Conservation (phyloP, 2,329 filamentous ascomycete species). For the Chalaropsis thielavioides region DNA sequence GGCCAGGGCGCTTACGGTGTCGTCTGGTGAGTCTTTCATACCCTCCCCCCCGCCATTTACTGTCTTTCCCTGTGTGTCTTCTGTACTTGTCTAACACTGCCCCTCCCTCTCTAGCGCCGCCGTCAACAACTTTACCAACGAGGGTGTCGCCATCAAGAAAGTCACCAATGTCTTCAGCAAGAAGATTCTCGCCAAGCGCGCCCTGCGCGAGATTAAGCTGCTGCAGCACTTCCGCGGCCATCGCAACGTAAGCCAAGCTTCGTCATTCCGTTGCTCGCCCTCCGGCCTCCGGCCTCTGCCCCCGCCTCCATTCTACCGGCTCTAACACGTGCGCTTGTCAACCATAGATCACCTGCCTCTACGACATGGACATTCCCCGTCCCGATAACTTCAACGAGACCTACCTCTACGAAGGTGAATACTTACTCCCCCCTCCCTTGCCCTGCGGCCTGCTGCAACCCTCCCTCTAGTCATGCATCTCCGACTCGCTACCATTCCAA, state of each 20-base stretch:
- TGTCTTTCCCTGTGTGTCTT: background rate
- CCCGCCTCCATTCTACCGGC: too few relatives aligned
- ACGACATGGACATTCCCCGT: constrained; percentile 97
- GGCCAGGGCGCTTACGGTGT: constrained; percentile 98
- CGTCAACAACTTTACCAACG: constrained; percentile 75
- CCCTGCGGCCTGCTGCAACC: background rate
- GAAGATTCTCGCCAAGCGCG: constrained; percentile 97
- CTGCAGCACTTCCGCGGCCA: constrained; percentile 92
- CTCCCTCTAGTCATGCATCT: too few relatives aligned
- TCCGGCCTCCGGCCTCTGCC: background rate
- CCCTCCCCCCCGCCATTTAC: background rate
- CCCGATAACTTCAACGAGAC: constrained; percentile 98
- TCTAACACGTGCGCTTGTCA: background rate
- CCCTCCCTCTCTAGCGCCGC: constrained; percentile 51
- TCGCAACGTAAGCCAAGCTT: constrained; percentile 51
- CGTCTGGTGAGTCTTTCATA: constrained; percentile 55
- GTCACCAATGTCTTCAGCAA: constrained; percentile 99
- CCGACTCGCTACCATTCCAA: background rate
- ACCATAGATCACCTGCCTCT: constrained; percentile 83
- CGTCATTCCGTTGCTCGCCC: background rate
- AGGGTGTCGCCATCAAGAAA: constrained; percentile 98
- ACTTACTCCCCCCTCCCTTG: background rate
- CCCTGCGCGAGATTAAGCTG: constrained; percentile 94
- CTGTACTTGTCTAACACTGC: constrained; percentile 10
- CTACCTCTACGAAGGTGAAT: constrained; percentile 88